Percentiles rank a stretch among this genome's conserved stretches.
phyloP scores from a whole-genome alignment of 2,329 filamentous ascomycete genomes.

The Xylogone sp. region DNA sequence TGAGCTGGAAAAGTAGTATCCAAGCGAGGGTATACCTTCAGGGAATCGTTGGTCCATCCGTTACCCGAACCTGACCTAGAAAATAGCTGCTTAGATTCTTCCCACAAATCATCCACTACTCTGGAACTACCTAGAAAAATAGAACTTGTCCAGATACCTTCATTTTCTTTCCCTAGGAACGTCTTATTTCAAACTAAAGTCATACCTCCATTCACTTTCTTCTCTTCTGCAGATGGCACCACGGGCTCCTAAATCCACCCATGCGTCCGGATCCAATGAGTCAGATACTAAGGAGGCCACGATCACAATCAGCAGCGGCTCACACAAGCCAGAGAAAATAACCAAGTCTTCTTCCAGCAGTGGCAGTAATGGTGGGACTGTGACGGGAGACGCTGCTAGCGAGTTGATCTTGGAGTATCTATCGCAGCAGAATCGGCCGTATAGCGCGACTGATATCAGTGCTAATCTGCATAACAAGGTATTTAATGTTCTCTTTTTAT shows the following conservation, averaged over 20 bases:
- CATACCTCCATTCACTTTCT: neutral
- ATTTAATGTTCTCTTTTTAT: neutral
- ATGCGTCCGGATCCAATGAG: conserved; percentile 5
- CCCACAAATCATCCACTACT: too few relatives aligned
- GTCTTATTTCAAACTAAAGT: too few relatives aligned
- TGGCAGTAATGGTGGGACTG: conserved; percentile 5
- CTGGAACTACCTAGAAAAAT: too few relatives aligned
- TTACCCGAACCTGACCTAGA: too few relatives aligned
- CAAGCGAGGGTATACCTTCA: too few relatives aligned
- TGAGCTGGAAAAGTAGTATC: too few relatives aligned
- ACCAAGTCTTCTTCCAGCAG: neutral
- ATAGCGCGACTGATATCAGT: conserved; percentile 49
- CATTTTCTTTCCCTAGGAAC: too few relatives aligned
- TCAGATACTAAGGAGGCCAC: conserved; percentile 7
- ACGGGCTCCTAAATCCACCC: conserved; percentile 13
- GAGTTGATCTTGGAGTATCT: conserved; percentile 32
- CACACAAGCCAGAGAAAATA: neutral
- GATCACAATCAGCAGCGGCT: neutral
- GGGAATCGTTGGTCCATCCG: too few relatives aligned
- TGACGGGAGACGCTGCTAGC: conserved; percentile 28
- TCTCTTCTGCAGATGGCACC: conserved; percentile 13
- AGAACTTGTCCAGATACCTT: too few relatives aligned
- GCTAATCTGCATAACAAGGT: conserved; percentile 58
- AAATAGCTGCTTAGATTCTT: too few relatives aligned
- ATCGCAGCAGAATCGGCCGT: conserved; percentile 33